Evolutionary conservation across 1,284 basidiomycete species (phyloP).

Genomic region (Coniferiporia weirii): DNA sequence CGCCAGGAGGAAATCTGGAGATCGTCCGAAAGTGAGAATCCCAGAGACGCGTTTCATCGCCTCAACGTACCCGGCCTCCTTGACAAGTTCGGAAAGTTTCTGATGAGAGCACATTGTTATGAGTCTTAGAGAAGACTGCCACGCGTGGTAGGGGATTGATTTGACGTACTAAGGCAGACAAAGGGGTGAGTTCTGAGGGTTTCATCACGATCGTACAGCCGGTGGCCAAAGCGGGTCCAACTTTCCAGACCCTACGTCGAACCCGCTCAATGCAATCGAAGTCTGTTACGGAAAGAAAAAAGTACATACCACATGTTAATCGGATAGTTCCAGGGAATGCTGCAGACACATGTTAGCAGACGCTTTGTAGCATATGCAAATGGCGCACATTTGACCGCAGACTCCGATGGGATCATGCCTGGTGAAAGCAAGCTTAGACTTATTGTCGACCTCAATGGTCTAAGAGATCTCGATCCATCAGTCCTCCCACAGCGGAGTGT

Average conservation of each 20-base stretch:
- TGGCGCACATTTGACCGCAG: slow-evolving; percentile 77
- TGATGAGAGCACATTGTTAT: slow-evolving; percentile 24
- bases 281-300: neutral
- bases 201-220: slow-evolving; percentile 91
- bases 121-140: slow-evolving; percentile 5
- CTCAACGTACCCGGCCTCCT: slow-evolving; percentile 66
- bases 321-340: slow-evolving; percentile 91
- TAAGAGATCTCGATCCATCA: slow-evolving; percentile 26
- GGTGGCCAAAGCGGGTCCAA: slow-evolving; percentile 84
- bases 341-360: slow-evolving; percentile 27
- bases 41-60: neutral
- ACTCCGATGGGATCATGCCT: slow-evolving; percentile 93
- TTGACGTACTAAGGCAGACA: slow-evolving; percentile 72
- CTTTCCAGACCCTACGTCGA: slow-evolving; percentile 75
- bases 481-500: neutral
- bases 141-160: slow-evolving; percentile 9
- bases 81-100: slow-evolving; percentile 78
- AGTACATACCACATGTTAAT: slow-evolving; percentile 79
- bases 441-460: slow-evolving; percentile 79
- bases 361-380: neutral
- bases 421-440: slow-evolving; percentile 79
- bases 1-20: slow-evolving; percentile 82
- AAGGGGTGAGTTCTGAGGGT: slow-evolving; percentile 87
- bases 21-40: slow-evolving; percentile 2
- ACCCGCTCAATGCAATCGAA: neutral